phyloP scores from a whole-genome alignment of 495 filamentous ascomycete genomes.

The Penicillium antarcticum region DNA sequence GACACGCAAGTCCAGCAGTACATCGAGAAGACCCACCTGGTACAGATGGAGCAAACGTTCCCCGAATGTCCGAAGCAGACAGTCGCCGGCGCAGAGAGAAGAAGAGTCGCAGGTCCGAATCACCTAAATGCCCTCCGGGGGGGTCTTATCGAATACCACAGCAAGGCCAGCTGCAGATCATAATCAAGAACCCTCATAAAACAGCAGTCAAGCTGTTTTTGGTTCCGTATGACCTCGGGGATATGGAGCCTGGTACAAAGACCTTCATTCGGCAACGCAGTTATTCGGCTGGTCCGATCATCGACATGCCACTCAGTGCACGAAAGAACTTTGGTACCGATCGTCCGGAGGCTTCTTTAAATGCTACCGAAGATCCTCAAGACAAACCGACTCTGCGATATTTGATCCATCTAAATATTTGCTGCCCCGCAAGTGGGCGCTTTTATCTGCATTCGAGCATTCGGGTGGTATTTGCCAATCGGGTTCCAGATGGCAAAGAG shows the following conservation, averaged over 20 bases:
- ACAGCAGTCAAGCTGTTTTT: conserved; percentile 94
- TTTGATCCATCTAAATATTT: conserved; percentile 91
- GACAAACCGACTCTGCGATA: conserved; percentile 85
- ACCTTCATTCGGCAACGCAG: conserved; percentile 95
- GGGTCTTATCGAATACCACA: conserved; percentile 94
- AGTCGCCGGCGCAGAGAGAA: conserved; percentile 41
- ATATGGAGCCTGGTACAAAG: conserved; percentile 93
- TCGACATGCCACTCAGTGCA: conserved; percentile 60
- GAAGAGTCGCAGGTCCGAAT: conserved; percentile 60
- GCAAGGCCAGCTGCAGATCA: conserved; percentile 91
- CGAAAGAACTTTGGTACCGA: conserved; percentile 49
- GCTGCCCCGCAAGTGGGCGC: conserved; percentile 76
- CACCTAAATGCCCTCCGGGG: conserved; percentile 69
- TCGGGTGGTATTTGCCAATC: conserved; percentile 95
- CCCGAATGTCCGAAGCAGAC: conserved; percentile 19
- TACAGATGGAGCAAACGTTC: conserved; percentile 6
- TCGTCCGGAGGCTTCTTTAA: conserved; percentile 37
- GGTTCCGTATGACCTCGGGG: conserved; percentile 90
- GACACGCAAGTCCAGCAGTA: conserved; percentile 45
- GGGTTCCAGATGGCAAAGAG: conserved; percentile 96
- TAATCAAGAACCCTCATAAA: conserved; percentile 96
- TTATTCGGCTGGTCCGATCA: conserved; percentile 84
- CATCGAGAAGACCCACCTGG: conserved; percentile 9
- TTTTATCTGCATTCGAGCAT: conserved; percentile 90
- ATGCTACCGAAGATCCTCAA: conserved; percentile 42